Evolutionary conservation across 2,329 filamentous ascomycete genomes (phyloP).

Genomic region (Botrytis fabae): DNA sequence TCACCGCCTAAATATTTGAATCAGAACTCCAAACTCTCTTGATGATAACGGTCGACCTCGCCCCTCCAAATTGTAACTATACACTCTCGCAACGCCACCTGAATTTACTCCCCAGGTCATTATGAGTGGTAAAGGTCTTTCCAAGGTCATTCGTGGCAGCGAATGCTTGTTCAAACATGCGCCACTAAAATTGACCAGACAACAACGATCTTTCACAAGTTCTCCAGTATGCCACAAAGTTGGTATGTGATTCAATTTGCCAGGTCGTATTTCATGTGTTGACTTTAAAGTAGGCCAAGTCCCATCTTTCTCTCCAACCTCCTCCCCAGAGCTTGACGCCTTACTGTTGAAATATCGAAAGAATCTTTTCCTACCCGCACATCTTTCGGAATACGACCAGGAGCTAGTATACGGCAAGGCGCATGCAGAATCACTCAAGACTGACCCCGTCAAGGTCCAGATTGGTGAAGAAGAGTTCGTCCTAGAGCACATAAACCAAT

Average conservation of each 20-base stretch:
- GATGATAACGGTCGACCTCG: not conserved
- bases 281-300: conserved; percentile 30
- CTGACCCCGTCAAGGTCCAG: conserved; percentile 58
- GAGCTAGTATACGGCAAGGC: conserved; percentile 53
- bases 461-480: conserved; percentile 52
- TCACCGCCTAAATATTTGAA: conserved; percentile 20
- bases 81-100: not conserved
- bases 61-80: not conserved
- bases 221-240: conserved; percentile 33
- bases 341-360: conserved; percentile 55
- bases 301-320: conserved; percentile 50
- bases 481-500: conserved; percentile 35
- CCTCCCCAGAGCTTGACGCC: conserved; percentile 54
- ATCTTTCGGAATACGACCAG: conserved; percentile 55
- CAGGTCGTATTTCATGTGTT: not conserved
- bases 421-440: conserved; percentile 50
- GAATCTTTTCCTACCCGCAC: conserved; percentile 61
- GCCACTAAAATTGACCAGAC: conserved; percentile 16
- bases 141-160: conserved; percentile 27
- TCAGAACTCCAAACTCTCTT: not conserved
- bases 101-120: not conserved
- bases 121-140: conserved; percentile 31
- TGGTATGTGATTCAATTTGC: conserved; percentile 28
- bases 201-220: conserved; percentile 36
- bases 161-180: conserved; percentile 28